These are phyloP conservation scores for Adiantum capillusveneris DNA, from an alignment of 75 land plant species.

Conservation along the genomic window DNA sequence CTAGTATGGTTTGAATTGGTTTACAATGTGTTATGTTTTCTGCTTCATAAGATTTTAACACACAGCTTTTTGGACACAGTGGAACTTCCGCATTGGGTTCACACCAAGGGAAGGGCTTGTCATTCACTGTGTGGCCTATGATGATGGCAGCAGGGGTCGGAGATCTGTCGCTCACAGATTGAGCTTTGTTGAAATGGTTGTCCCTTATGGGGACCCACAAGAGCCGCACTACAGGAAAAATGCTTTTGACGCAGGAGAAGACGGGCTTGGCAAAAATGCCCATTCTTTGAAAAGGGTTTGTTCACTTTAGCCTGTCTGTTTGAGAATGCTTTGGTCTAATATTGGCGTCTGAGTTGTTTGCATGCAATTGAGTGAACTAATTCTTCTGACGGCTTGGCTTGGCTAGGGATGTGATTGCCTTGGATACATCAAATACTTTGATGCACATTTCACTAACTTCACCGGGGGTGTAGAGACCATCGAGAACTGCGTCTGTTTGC, in stretches of 20 bases:
- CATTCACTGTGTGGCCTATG: conserved; percentile 82
- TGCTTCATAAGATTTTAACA: too few relatives aligned
- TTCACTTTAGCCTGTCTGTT: not conserved
- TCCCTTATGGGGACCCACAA: conserved; percentile 97
- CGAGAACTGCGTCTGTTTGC: conserved; percentile 96
- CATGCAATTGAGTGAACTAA: not conserved
- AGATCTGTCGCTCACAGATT: conserved; percentile 89
- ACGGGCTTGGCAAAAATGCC: conserved; percentile 96
- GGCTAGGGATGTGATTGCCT: conserved; percentile 95
- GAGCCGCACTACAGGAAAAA: conserved; percentile 98
- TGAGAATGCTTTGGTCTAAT: too few relatives aligned
- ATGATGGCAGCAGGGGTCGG: conserved; percentile 95
- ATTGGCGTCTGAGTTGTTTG: too few relatives aligned
- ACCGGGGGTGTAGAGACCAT: conserved; percentile 95
- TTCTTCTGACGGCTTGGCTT: not conserved
- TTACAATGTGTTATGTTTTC: too few relatives aligned
- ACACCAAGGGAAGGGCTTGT: conserved; percentile 95
- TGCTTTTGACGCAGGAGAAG: conserved; percentile 99
- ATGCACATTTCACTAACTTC: conserved; percentile 95
- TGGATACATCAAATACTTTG: conserved; percentile 91
- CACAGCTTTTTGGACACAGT: conserved; percentile 63
- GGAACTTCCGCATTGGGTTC: conserved; percentile 97
- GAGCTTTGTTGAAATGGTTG: conserved; percentile 99
- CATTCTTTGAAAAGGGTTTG: conserved; percentile 87
- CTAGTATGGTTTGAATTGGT: not conserved